These are phyloP conservation scores for Colletotrichum spinosum DNA, from an alignment of 2,329 filamentous ascomycete genomes.

Conservation along the genomic window DNA sequence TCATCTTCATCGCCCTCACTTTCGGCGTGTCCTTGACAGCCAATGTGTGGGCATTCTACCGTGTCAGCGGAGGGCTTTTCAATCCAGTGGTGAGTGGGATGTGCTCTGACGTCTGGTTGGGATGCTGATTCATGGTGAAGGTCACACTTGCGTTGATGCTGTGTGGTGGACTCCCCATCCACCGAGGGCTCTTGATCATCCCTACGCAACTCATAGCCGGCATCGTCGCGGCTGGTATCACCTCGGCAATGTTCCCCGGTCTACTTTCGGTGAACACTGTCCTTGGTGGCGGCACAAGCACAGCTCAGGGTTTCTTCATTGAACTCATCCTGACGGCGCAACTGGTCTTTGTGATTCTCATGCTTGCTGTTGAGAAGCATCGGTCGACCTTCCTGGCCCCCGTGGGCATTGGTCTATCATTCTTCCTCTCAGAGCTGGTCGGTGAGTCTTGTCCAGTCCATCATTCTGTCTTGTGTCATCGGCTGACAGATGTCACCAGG, in stretches of 20 bases:
- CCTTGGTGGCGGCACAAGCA: conserved; percentile 62
- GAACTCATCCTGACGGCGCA: conserved; percentile 75
- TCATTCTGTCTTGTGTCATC: accelerated
- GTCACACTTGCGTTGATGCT: conserved; percentile 71
- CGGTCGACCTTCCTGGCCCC: conserved; percentile 78
- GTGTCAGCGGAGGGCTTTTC: conserved; percentile 64
- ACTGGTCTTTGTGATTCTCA: conserved; percentile 73
- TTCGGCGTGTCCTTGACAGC: conserved; percentile 64
- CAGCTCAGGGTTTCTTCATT: conserved; percentile 72
- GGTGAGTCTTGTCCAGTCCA: conserved; percentile 39
- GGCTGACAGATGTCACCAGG: conserved; percentile 36
- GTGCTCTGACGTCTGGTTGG: no score
- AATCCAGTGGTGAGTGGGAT: conserved; percentile 59
- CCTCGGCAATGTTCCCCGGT: conserved; percentile 69
- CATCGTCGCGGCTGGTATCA: conserved; percentile 69
- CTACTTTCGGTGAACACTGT: conserved; percentile 66
- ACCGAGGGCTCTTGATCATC: conserved; percentile 64
- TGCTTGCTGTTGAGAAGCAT: conserved; percentile 80
- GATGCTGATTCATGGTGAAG: conserved; percentile 40
- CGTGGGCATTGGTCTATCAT: conserved; percentile 76
- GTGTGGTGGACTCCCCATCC: conserved; percentile 65
- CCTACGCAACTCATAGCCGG: conserved; percentile 68
- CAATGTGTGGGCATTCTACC: conserved; percentile 68
- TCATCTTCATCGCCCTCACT: conserved; percentile 62
- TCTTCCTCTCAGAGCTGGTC: conserved; percentile 70